Base-by-base conservation (phyloP, 495 filamentous ascomycete genomes). In the Xylaria telfairii region DNA sequence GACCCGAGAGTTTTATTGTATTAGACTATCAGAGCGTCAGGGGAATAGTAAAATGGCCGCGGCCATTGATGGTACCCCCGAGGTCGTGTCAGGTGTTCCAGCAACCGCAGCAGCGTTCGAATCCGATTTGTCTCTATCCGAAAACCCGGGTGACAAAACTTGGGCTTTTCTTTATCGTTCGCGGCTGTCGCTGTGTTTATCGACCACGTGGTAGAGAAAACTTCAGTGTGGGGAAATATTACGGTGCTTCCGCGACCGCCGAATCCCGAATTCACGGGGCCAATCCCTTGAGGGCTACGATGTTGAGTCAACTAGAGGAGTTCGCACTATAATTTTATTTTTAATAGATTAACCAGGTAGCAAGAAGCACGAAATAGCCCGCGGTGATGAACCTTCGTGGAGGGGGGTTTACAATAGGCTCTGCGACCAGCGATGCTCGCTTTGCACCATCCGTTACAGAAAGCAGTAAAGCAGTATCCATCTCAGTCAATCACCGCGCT, bases 241-340 rank as follows among this genome's bases (percentile, higher is more conserved):
- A 80, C 93, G 56, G 87, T 92, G 0, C 80, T 85, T 7, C 92
- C 93, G 0, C 84, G 87, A 19, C 91, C 92, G 0, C 91, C 91
- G 1, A 79, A 77, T 42, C 92, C 92, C 8, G 79, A 82, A 41
- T 96, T 96, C 83, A 84, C 85, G 60, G 87, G 87, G 42, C 81
- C 83, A 37, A 87, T 97, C 54, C 81, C 87, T 0, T 86, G n/a
- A n/a, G n/a, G n/a, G n/a, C 88, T 61, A 90, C 89, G n/a, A 73
- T 91, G 65, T 89, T 83, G 24, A 83, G 79, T 15, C 76, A 75
- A 0, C 81, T 83, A 54, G 89, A 89, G 24, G 76, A 82, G 10
- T 87, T 96, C 65, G 79, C 81, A n/a, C 83, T 97, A 9, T 86
- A 91, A n/a, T 95, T 97, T 80, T 97, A 96, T 81, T 90, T 1